phyloP scores from a whole-genome alignment of 2,329 filamentous ascomycete species.

The Huntiella moniliformis region DNA sequence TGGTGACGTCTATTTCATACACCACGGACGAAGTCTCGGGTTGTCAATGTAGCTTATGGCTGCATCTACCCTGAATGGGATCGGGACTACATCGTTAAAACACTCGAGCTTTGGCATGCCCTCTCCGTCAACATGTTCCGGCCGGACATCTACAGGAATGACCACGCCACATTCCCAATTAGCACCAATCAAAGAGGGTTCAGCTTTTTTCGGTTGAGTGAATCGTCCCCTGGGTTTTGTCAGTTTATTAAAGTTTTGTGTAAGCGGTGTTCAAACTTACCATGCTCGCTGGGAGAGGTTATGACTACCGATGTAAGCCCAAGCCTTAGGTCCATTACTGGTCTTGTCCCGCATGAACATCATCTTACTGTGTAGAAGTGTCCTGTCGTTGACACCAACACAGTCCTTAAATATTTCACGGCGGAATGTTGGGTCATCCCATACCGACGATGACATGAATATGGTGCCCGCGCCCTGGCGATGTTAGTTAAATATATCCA shows the following conservation, averaged over 20 bases:
- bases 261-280: conserved; percentile 29
- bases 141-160: conserved; percentile 31
- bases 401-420: conserved; percentile 54
- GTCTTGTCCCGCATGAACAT: conserved; percentile 26
- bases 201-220: conserved; percentile 49
- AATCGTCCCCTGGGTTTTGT: conserved; percentile 48
- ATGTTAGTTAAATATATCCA: background rate
- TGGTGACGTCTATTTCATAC: background rate
- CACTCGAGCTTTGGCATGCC: conserved; percentile 2
- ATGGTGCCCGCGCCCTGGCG: conserved; percentile 62
- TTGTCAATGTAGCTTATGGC: background rate
- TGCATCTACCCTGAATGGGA: conserved; percentile 4
- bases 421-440: conserved; percentile 51
- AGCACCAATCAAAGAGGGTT: conserved; percentile 57
- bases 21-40: conserved; percentile 6
- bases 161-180: conserved; percentile 96
- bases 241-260: background rate
- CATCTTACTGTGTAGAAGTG: conserved; percentile 82
- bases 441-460: conserved; percentile 58
- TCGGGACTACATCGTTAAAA: background rate
- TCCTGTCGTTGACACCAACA: conserved; percentile 45
- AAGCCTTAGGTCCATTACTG: conserved; percentile 27
- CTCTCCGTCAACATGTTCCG: too few species aligned
- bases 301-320: conserved; percentile 76
- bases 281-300: conserved; percentile 90